Conservation (phyloP, 768 basidiomycete genomes). For the Dictyophora rubrovolvata region DNA sequence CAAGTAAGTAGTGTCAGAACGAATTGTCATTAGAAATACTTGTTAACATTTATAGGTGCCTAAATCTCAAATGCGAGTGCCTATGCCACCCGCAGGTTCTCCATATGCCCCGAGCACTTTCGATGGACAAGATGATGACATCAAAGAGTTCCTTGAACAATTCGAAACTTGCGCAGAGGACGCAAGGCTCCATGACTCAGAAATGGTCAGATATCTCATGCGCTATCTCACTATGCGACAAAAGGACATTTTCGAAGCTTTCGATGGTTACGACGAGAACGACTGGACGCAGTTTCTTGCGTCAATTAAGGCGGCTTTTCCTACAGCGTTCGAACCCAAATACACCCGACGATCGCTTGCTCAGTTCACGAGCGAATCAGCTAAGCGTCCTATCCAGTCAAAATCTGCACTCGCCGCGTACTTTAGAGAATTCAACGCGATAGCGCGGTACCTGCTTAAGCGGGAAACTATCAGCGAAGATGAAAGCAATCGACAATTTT, state of each 20-base stretch:
- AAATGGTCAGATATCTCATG: conserved; percentile 1
- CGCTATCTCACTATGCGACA: neutral
- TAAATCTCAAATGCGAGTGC: conserved; percentile 22
- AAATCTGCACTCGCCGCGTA: neutral
- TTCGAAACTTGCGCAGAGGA: neutral
- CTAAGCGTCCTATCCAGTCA: neutral
- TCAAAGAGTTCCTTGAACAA: neutral
- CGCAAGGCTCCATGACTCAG: neutral
- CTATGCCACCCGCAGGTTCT: neutral
- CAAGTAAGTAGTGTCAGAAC: conserved; percentile 12
- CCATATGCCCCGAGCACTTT: neutral
- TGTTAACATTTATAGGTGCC: neutral
- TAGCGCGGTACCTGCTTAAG: neutral
- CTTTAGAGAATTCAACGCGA: neutral
- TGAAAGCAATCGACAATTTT: neutral
- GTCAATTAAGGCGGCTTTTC: conserved; percentile 3
- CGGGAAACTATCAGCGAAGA: neutral
- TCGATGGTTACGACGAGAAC: neutral
- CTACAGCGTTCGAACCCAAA: neutral
- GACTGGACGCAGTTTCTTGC: neutral
- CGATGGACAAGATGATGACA: neutral
- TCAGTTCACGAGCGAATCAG: neutral
- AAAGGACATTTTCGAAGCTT: neutral
- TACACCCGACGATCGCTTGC: neutral
- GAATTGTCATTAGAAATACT: conserved; percentile 37